phyloP scores from a whole-genome alignment of 306 rosid genomes.

The Canavalia gladiata region DNA sequence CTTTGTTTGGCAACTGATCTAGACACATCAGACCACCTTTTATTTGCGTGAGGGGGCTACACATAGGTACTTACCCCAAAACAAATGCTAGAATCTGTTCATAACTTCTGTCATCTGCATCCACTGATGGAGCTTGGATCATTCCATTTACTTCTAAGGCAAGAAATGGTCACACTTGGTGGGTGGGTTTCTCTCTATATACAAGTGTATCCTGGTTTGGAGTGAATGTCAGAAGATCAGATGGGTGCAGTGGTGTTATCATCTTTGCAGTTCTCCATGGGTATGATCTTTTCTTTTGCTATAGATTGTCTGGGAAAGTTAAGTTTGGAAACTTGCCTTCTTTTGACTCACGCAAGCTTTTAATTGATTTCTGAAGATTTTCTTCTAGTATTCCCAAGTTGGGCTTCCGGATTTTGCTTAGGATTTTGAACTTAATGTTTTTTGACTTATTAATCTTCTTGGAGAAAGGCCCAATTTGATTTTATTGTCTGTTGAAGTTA shows the following conservation, averaged over 20 bases:
- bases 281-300: constrained; percentile 51
- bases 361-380: constrained; percentile 29
- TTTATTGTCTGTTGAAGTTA: neutral
- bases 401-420: neutral
- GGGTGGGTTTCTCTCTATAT: constrained; percentile 41
- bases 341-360: constrained; percentile 28
- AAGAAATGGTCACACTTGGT: constrained; percentile 44
- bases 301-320: constrained; percentile 24
- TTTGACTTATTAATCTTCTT: neutral
- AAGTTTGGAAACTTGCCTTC: constrained; percentile 25
- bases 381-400: neutral
- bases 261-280: constrained; percentile 42
- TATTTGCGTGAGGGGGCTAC: constrained; percentile 44
- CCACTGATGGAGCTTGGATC: constrained; percentile 47
- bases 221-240: constrained; percentile 48
- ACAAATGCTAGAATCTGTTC: constrained; percentile 34
- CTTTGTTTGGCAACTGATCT: constrained; percentile 26
- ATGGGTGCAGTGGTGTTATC: constrained; percentile 34
- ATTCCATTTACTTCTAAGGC: constrained; percentile 40
- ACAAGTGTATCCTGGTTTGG: constrained; percentile 44
- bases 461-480: constrained; percentile 7
- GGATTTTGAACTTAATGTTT: constrained; percentile 9
- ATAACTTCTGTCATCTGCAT: constrained; percentile 40
- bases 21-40: constrained; percentile 3
- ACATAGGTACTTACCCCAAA: constrained; percentile 20